phyloP scores from a whole-genome alignment of 176 grass and related monocot species.

The Eragrostis curvula region DNA sequence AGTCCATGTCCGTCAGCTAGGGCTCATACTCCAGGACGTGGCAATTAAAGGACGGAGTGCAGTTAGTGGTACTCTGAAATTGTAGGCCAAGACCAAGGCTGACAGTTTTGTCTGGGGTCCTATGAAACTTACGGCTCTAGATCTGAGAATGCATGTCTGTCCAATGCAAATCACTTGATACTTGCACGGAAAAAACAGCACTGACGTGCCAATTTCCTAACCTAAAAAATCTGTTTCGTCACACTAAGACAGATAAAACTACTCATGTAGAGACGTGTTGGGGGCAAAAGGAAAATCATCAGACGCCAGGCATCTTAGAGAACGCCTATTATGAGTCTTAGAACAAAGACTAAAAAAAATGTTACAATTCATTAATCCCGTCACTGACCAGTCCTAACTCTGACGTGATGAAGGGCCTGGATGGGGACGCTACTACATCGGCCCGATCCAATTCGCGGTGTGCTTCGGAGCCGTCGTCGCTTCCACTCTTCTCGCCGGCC shows the following conservation, averaged over 20 bases:
- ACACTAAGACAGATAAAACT: not conserved
- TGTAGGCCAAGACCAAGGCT: not conserved
- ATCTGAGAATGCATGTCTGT: conserved; percentile 5
- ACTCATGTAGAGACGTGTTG: not conserved
- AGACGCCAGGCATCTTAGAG: not conserved
- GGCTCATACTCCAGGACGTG: not conserved
- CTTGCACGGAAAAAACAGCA: not conserved
- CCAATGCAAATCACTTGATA: not conserved
- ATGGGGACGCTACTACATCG: conserved; percentile 81
- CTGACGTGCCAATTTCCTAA: not conserved
- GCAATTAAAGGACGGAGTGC: not conserved
- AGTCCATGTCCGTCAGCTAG: not conserved
- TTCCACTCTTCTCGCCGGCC: conserved; percentile 66
- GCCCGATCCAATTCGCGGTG: conserved; percentile 83
- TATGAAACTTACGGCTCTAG: not conserved
- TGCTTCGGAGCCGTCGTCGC: conserved; percentile 86
- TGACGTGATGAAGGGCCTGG: conserved; percentile 46
- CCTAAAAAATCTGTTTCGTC: not conserved
- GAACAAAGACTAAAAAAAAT: not conserved
- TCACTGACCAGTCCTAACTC: not conserved
- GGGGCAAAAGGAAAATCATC: not conserved
- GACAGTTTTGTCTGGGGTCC: conserved; percentile 23
- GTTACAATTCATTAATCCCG: not conserved
- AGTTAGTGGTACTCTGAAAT: not conserved
- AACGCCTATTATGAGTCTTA: not conserved